Evolutionary conservation across 768 basidiomycete genomes (phyloP).

Genomic region (Leccinum rimulosum): DNA sequence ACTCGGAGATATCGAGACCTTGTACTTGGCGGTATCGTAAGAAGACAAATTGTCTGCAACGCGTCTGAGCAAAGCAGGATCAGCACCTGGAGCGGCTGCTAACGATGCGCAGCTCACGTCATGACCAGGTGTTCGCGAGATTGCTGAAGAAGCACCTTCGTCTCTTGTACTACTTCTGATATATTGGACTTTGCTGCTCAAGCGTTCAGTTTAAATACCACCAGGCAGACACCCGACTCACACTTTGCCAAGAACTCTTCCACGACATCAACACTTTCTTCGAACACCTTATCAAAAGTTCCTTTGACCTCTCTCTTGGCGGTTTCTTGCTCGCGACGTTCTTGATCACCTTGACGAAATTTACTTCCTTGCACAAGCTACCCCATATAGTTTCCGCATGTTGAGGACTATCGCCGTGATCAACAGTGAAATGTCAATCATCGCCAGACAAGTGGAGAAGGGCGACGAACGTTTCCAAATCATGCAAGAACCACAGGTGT

Average conservation of each 20-base stretch:
- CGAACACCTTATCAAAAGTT: conserved; percentile 93
- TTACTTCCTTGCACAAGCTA: conserved; percentile 90
- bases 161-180: conserved; percentile 89
- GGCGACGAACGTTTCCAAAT: conserved; percentile 76
- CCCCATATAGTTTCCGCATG: conserved; percentile 97
- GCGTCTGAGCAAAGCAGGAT: conserved; percentile 44
- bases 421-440: background rate
- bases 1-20: conserved; percentile 55
- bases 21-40: conserved; percentile 80
- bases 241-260: conserved; percentile 93
- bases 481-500: conserved; percentile 95
- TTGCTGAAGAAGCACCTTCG: conserved; percentile 86
- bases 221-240: conserved; percentile 38
- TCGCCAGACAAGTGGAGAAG: background rate
- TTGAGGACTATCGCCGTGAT: conserved; percentile 67
- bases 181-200: conserved; percentile 75
- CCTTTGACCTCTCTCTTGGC: conserved; percentile 84
- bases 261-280: conserved; percentile 88
- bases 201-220: conserved; percentile 5
- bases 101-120: conserved; percentile 54
- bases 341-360: conserved; percentile 96
- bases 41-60: conserved; percentile 78
- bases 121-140: conserved; percentile 90
- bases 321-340: conserved; percentile 80
- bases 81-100: background rate